phyloP scores from a whole-genome alignment of 495 filamentous ascomycete genomes.

The Penicillium angulare region DNA sequence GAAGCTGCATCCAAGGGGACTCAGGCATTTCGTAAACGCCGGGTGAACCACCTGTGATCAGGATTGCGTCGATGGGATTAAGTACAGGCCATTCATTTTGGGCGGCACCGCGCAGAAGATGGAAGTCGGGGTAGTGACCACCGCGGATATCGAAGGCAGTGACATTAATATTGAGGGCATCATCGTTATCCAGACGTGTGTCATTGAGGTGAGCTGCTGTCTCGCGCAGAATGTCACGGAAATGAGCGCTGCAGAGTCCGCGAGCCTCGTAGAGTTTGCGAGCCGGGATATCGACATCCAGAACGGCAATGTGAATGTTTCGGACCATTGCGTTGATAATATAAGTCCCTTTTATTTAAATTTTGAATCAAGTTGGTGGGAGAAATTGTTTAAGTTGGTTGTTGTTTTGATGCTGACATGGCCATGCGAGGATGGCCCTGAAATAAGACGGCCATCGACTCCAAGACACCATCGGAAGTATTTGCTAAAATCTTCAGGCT shows the following conservation, averaged over 20 bases:
- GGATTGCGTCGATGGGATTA: slow-evolving; percentile 29
- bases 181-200: slow-evolving; percentile 1
- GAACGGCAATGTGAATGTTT: slow-evolving; percentile 33
- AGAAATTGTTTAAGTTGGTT: no score
- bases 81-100: slow-evolving; percentile 10
- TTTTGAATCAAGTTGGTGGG: background rate
- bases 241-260: slow-evolving; percentile 35
- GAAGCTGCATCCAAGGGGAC: slow-evolving; percentile 28
- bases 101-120: slow-evolving; percentile 16
- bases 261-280: slow-evolving; percentile 29
- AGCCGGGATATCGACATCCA: slow-evolving; percentile 35
- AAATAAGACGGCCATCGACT: slow-evolving; percentile 2
- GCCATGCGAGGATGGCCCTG: background rate
- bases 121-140: slow-evolving; percentile 28
- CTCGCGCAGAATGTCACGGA: slow-evolving; percentile 29
- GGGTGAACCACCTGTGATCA: slow-evolving; percentile 34
- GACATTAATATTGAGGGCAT: slow-evolving; percentile 24
- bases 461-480: slow-evolving; percentile 2
- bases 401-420: background rate
- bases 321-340: slow-evolving; percentile 13
- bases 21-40: slow-evolving; percentile 29
- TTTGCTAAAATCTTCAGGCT: slow-evolving; percentile 17
- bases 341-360: background rate
- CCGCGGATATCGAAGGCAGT: slow-evolving; percentile 34
- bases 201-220: slow-evolving; percentile 27